Evolutionary conservation across 1,284 basidiomycete species (phyloP), one percentile per base, ranked within the genome.

Genomic region (Pyrrhoderma lamaoense): DNA sequence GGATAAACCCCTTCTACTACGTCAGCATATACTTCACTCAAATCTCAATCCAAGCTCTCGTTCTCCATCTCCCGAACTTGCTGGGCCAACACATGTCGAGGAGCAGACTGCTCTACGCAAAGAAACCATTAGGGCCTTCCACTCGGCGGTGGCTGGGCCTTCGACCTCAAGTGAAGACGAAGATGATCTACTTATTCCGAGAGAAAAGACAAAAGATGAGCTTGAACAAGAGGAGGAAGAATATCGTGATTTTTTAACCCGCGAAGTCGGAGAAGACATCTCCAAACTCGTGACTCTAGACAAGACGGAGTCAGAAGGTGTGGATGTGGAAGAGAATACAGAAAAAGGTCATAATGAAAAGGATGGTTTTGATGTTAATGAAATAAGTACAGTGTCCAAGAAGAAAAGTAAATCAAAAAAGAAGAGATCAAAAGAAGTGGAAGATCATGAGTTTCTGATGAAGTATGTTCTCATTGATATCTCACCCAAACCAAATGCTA

Each of bases 71-170:
- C 74, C 80, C 0, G 70, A 72, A 56, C 67, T 64, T 40, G 31
- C 55, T 37, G 71, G 74, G 0, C 69, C 82, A 34, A 89, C 93
- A 0, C 85, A 93, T 58, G 81, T 77, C 3, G 76, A 93, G 67
- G 90, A 94, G 63, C 88, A 94, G 66, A 71, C 72, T 2, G 72
- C 70, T 0, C 76, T 98, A 19, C 82, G 89, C 8, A 74, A 78
- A 40, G 91, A 97, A 64, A 92, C 91, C 0, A 89, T 92, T 34
- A 76, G 82, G 1, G 94, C 89, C 0, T 94, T 95, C 65, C 77
- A 80, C 49, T 65, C 69, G 1, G 79, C 79, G 34, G 69, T 73
- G 0, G 62, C 60, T 0, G 64, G 59, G 14, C 68, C 71, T 19
- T 70, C 69, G 2, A 75, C 75, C 1, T 77, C 75, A 8, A 80